Percentiles rank a stretch among this genome's conserved stretches.
Conservation (phyloP, 2,329 filamentous ascomycete species). For the Scleromitrula shiraiana region DNA sequence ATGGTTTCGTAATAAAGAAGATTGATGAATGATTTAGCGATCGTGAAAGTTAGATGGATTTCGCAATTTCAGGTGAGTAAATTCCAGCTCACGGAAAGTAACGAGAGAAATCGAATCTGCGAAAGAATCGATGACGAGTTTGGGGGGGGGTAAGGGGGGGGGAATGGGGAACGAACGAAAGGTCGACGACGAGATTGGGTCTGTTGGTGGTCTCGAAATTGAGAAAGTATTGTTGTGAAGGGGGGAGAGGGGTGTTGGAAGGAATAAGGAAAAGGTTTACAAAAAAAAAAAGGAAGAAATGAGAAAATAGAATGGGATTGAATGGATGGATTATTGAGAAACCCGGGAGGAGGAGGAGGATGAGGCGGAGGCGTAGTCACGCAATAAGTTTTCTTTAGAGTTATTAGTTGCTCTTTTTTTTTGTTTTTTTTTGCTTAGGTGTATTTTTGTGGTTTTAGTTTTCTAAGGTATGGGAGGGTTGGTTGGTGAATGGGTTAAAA, state of each 20-base stretch:
- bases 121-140: constrained; percentile 1
- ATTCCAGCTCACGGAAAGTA: constrained; percentile 8
- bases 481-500: too few relatives aligned
- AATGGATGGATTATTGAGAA: too few relatives aligned
- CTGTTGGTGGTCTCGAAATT: constrained; percentile 3
- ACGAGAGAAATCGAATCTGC: constrained; percentile 1
- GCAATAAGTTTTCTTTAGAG: too few relatives aligned
- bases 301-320: too few relatives aligned
- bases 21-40: constrained; percentile 2
- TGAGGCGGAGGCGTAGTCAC: too few relatives aligned
- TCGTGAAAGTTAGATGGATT: background rate
- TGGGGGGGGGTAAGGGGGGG: background rate
- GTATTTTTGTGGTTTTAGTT: too few relatives aligned
- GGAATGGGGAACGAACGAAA: constrained; percentile 3
- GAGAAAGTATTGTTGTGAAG: background rate
- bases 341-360: too few relatives aligned
- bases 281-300: too few relatives aligned
- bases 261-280: too few relatives aligned
- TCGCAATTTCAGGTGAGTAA: background rate
- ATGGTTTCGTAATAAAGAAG: background rate
- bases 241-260: background rate
- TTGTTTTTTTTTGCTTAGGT: too few relatives aligned
- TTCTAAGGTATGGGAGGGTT: too few relatives aligned
- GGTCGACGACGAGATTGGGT: constrained; percentile 1
- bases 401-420: too few relatives aligned